Evolutionary conservation across 371 early-diverging fungal genomes (phyloP), one percentile per base, ranked within the genome.

Genomic region (Saksenaea oblongispora): DNA sequence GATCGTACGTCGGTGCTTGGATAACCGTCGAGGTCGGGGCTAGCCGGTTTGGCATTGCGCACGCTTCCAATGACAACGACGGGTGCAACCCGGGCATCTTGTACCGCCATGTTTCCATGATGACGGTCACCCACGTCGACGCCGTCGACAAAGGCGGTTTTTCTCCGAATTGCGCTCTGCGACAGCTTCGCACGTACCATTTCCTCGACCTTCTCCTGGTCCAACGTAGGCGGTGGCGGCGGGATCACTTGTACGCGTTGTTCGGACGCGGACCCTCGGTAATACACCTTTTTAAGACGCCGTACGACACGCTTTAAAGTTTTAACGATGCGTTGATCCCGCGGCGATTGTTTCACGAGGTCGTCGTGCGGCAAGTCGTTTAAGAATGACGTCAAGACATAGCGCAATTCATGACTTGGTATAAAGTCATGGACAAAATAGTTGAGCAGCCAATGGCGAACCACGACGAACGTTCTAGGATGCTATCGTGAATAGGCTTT

Each of bases 381-480:
- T 3, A 88, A 67, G 54, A 78, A 80, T 1, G 71, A 59, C 1
- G 81, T 79, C 27, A 87, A 37, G 0, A 76, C 74, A 1, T 63
- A 59, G 7, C 88, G 78, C 1, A 89, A 65, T 0, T 72, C 68
- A 13, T 73, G 74, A 53, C 74, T 78, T 5, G 74, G 78, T 51
- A 82, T 74, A 63, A 89, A 89, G 54, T 89, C 90, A 63, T 82
- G 82, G 1, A 80, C 78, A 66, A 86, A 89, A 64, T 88, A 88
- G 60, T 88, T 87, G 26, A 84, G 68, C 22, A 89, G 69, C 90
- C 90, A 89, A 34, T 87, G 88, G 2, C 90, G 84, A 37, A 89
- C 66, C 2, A 85, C 82, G 5, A 89, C 87, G 70, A 88, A 89
- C 1, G 84, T 82, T 54, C 90, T 82, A 22, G 9, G 5, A 2